phyloP scores from a whole-genome alignment of 805 yeast genomes.

The Wickerhamiella domercqiae region DNA sequence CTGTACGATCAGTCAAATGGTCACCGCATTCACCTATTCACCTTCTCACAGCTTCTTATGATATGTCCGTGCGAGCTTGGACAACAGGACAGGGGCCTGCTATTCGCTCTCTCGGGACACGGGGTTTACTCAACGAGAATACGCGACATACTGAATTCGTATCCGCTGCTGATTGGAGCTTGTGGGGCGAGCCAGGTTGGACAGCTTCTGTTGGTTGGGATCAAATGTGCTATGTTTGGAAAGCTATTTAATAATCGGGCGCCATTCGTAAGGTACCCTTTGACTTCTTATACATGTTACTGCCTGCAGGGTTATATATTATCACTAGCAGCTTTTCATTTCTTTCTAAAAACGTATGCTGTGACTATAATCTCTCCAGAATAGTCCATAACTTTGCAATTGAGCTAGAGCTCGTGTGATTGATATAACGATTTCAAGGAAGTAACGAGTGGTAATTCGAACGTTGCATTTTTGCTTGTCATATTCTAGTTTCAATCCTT shows the following conservation, averaged over 20 bases:
- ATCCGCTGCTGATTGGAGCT: conserved; percentile 84
- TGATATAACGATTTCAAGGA: no score
- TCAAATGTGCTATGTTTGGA: conserved; percentile 86
- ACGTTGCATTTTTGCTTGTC: no score
- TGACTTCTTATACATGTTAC: no score
- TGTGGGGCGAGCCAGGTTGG: conserved; percentile 97
- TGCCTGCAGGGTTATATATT: no score
- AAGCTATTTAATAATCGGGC: conserved; percentile 18
- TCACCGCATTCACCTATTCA: conserved; percentile 70
- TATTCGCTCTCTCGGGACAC: conserved; percentile 9
- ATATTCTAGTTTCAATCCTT: no score
- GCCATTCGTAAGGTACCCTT: no score
- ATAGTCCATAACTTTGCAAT: no score
- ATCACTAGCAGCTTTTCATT: no score
- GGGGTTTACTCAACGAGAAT: conserved; percentile 45
- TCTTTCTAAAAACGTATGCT: no score
- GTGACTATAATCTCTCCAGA: no score
- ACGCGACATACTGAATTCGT: conserved; percentile 73
- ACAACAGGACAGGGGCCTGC: conserved; percentile 36
- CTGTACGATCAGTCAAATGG: conserved; percentile 73
- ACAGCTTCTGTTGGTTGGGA: conserved; percentile 94
- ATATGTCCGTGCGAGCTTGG: conserved; percentile 88
- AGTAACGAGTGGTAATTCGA: no score
- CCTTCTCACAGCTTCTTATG: conserved; percentile 67
- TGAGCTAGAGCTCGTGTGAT: no score